Conservation (phyloP, 352 stramenopile species). For the Globisporangium splendens region DNA sequence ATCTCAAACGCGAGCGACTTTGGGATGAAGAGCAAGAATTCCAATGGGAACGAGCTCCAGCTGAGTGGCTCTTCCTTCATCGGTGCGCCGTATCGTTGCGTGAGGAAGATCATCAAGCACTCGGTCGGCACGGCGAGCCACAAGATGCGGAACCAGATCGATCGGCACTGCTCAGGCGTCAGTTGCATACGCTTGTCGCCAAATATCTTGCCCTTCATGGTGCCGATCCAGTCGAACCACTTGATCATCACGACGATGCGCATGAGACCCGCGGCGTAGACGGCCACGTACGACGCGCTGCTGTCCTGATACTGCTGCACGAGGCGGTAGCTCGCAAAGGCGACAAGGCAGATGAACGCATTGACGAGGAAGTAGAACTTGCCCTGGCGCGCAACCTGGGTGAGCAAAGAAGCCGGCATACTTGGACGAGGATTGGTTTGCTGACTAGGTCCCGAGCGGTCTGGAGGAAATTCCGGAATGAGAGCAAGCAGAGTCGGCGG, state of each 20-base stretch:
- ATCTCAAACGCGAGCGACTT: conserved; percentile 85
- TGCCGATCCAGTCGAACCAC: conserved; percentile 84
- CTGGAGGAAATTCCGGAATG: too few relatives aligned
- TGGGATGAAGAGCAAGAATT: conserved; percentile 66
- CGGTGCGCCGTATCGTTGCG: conserved; percentile 13
- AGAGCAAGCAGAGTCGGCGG: too few relatives aligned
- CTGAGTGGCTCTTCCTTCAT: background rate
- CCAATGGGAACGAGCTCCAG: conserved; percentile 9
- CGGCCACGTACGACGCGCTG: conserved; percentile 6
- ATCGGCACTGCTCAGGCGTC: conserved; percentile 29
- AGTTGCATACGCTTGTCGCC: conserved; percentile 50
- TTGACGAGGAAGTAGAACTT: conserved; percentile 86
- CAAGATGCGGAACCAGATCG: conserved; percentile 60
- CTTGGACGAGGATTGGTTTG: too few relatives aligned
- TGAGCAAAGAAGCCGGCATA: background rate
- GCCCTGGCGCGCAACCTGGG: conserved; percentile 37
- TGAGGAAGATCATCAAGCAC: conserved; percentile 57
- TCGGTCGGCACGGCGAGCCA: conserved; percentile 70
- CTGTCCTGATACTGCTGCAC: conserved; percentile 9
- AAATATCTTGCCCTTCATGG: conserved; percentile 64
- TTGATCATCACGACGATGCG: conserved; percentile 58
- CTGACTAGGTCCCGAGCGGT: too few relatives aligned
- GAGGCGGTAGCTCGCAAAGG: conserved; percentile 25
- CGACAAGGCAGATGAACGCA: conserved; percentile 72
- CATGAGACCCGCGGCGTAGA: conserved; percentile 46